Base-by-base conservation (phyloP, 441 rosid genomes). In the Aleurites moluccanus region DNA sequence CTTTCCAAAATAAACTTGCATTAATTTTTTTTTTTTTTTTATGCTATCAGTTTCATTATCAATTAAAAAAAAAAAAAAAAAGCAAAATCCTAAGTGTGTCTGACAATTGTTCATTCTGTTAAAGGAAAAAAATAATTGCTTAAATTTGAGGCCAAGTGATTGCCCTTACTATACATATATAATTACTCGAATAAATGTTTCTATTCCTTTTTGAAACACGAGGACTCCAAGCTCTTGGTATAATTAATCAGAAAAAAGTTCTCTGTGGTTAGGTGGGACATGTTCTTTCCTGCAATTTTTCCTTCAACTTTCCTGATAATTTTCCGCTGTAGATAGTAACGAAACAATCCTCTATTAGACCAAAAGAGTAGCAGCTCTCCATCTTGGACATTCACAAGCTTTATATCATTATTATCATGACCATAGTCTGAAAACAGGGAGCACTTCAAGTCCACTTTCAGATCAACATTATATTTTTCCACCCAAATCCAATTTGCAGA, bases 341-440 rank as follows among this genome's bases (percentile, higher is more conserved):
- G 25, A 64, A 64, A 64, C 25, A 64, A 9, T n/a, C 68, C 68
- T 64, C 15, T 40, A 10, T n/a, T 3, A 13, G 45, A 23, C 42
- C 70, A 44, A 66, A 14, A 44, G 4, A 66, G 53, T 27, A 66
- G 33, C 70, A 66, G n/a, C 33, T 66, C 21, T 6, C 55, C 70
- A 45, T 66, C 18, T 15, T 44, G 35, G 11, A 66, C 7, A 6
- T 14, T 21, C 53, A 66, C 20, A 14, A 44, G 35, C 55, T 25
- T 66, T 66, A 66, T 44, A 4, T 52, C 56, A 52, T 52, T 18
- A 11, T 14, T 1, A 3, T 23, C 3, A 10, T 0, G 9, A 0
- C 2, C 3, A 42, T 66, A 6, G 2, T 3, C 21, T 14, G 21
- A 0, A 1, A 25, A 45, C 14, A 11, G 56, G 30, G 15, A 67